Base-by-base conservation (phyloP, 2,329 filamentous ascomycete species). In the Nothophoma quercina region DNA sequence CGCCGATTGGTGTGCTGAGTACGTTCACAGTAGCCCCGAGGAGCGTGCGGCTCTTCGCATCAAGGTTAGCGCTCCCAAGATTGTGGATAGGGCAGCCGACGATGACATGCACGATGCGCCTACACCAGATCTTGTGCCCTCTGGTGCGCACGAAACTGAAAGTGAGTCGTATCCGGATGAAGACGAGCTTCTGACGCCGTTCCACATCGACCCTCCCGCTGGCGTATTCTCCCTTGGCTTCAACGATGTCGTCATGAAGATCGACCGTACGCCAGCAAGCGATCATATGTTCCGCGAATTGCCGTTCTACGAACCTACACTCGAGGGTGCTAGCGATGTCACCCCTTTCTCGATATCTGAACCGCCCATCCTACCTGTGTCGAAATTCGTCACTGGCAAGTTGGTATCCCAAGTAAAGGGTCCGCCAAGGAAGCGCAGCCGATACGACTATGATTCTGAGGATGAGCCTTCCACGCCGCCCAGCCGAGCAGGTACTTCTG, bases 1-100 rank as follows among this genome's bases (percentile, higher is more conserved):
- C 54, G 95, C 92, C 1, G 81, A 87, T 65, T 90, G 88, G 65
- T 98, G 93, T 73, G 90, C 88, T 0, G 88, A 93, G 62, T 99
- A 91, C 85, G 83, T 91, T 29, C 81, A 83, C 18, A 84, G 88
- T 29, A 81, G 79, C 28, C 75, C 80, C 4, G 86, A 89, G 59
- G 84, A 88, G 51, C 85, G 87, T 39, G 82, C 81, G 51, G 70
- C 80, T 2, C 79, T 97, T 52, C 91, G 93, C 65, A 83, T 96
- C 19, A 82, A 83, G 82, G 50, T 81, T 80, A 69, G 44, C 22
- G 62, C 65, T 40, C 67, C 67, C 1, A 60, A 56, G 25, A 56
- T 39, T 23, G 51, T 45, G 33, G 51, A 32, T n/a, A 13, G 35
- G 32, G 60, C 38, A 55, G 53, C 39, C n/a, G 58, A 56, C 16